Percentiles rank a stretch among this genome's conserved stretches.
Evolutionary conservation across 495 filamentous ascomycete species (phyloP).

Genomic region (Apodospora peruviana): DNA sequence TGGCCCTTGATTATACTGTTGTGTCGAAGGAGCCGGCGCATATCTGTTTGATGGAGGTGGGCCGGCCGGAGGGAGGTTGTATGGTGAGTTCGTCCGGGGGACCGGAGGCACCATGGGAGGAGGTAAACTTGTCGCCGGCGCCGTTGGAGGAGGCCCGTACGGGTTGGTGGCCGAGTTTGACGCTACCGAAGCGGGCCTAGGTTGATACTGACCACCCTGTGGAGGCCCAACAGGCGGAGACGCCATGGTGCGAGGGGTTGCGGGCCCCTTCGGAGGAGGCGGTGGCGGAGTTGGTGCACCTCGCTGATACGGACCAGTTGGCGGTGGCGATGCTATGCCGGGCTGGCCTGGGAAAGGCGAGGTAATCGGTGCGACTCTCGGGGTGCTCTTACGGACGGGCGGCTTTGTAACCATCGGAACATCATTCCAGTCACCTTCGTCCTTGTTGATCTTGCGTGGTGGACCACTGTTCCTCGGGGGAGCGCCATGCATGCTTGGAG

Average conservation of each 20-base stretch:
- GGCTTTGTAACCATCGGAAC: slow-evolving; percentile 78
- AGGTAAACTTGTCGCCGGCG: slow-evolving; percentile 27
- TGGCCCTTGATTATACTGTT: slow-evolving; percentile 38
- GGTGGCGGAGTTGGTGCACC: slow-evolving; percentile 41
- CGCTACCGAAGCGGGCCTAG: slow-evolving; percentile 54
- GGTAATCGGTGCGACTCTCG: slow-evolving; percentile 54
- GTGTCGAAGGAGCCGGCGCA: slow-evolving; percentile 68
- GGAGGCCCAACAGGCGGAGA: slow-evolving; percentile 49
- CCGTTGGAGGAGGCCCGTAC: slow-evolving; percentile 55
- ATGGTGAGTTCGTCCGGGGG: slow-evolving; percentile 76
- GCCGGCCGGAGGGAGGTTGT: slow-evolving; percentile 75
- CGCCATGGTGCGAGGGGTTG: slow-evolving; percentile 41
- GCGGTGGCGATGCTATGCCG: slow-evolving; percentile 42
- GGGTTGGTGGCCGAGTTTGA: slow-evolving; percentile 65
- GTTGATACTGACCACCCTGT: slow-evolving; percentile 37
- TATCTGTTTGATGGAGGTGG: slow-evolving; percentile 76
- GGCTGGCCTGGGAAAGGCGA: slow-evolving; percentile 64
- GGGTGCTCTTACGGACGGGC: slow-evolving; percentile 64
- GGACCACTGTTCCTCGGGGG: slow-evolving; percentile 53
- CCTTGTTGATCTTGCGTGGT: slow-evolving; percentile 62
- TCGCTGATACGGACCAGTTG: slow-evolving; percentile 28
- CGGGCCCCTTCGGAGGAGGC: slow-evolving; percentile 53
- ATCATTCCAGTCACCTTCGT: slow-evolving; percentile 87
- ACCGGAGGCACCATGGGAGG: slow-evolving; percentile 48
- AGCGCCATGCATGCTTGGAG: slow-evolving; percentile 8